Conservation (phyloP, 108 stramenopile genomes). For the Stephanodiscus minutulus region DNA sequence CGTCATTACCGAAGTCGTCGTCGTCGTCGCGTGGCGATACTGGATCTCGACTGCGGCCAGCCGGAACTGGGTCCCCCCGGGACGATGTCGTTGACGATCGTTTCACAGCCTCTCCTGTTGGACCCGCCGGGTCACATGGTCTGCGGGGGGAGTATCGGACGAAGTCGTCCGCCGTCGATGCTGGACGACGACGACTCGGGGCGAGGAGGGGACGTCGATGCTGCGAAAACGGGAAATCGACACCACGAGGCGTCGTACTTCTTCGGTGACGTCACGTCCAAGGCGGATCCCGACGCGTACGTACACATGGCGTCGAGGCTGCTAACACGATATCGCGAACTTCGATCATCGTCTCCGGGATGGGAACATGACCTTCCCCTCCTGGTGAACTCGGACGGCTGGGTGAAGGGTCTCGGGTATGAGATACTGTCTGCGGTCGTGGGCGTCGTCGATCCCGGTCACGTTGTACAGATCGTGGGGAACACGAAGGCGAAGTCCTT, state of each 20-base stretch:
- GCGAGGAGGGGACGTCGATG: neutral
- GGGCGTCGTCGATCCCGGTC: constrained; percentile 54
- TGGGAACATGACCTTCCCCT: constrained; percentile 53
- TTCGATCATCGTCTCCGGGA: constrained; percentile 6
- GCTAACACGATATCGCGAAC: constrained; percentile 49
- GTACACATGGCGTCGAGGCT: constrained; percentile 57
- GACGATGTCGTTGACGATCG: constrained; percentile 66
- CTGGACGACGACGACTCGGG: neutral
- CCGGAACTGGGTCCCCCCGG: constrained; percentile 92
- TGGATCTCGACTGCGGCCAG: constrained; percentile 92
- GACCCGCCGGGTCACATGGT: constrained; percentile 75
- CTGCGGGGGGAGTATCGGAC: constrained; percentile 17
- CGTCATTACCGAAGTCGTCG: neutral
- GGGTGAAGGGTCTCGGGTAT: constrained; percentile 89
- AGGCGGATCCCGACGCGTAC: constrained; percentile 74
- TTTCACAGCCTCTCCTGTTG: constrained; percentile 68
- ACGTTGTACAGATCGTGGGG: constrained; percentile 86
- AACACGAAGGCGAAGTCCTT: constrained; percentile 61
- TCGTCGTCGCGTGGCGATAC: constrained; percentile 59
- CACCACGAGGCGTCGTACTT: constrained; percentile 69
- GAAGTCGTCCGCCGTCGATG: constrained; percentile 1
- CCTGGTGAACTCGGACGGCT: constrained; percentile 92
- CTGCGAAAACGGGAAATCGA: neutral
- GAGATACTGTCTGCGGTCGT: constrained; percentile 81
- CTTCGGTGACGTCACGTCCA: constrained; percentile 77